Conservation (phyloP, 805 yeast genomes). For the Komagataella populi region DNA sequence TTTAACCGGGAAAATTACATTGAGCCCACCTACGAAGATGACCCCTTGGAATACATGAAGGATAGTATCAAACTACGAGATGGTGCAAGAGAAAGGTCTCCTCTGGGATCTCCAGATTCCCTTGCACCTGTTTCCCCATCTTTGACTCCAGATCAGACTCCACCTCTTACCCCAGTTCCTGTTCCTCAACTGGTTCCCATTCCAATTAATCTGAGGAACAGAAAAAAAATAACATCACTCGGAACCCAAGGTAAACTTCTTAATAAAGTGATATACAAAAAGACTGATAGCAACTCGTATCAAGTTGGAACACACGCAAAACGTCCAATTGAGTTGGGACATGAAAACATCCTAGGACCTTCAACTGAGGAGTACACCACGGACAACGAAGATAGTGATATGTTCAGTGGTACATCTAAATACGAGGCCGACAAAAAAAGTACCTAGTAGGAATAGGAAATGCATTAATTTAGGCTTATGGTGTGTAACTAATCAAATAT, state of each 20-base stretch:
- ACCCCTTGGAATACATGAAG: not conserved
- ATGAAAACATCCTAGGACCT: not conserved
- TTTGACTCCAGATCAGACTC: not conserved
- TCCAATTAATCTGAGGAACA: not conserved
- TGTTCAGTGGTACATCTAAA: not conserved
- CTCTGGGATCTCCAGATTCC: not conserved
- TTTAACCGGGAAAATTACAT: constrained; percentile 38
- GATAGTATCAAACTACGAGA: not conserved
- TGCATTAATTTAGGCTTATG: not conserved
- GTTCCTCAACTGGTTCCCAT: not conserved
- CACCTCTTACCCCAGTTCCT: not conserved
- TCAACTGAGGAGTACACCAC: not conserved
- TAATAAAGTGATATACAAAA: too few species aligned
- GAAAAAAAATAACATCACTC: not conserved
- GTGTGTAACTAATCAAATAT: not conserved
- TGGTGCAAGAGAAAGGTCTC: not conserved
- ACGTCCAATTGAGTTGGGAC: not conserved
- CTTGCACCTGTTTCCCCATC: not conserved
- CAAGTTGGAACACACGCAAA: not conserved
- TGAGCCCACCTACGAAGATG: constrained; percentile 7
- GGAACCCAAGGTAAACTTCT: not conserved
- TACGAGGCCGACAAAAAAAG: not conserved
- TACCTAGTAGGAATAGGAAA: not conserved
- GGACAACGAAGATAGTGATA: not conserved
- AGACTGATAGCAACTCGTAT: not conserved